Percentiles rank a stretch among this genome's conserved stretches.
Conservation (phyloP, 2,329 filamentous ascomycete species). For the Cercospora citrullina region DNA sequence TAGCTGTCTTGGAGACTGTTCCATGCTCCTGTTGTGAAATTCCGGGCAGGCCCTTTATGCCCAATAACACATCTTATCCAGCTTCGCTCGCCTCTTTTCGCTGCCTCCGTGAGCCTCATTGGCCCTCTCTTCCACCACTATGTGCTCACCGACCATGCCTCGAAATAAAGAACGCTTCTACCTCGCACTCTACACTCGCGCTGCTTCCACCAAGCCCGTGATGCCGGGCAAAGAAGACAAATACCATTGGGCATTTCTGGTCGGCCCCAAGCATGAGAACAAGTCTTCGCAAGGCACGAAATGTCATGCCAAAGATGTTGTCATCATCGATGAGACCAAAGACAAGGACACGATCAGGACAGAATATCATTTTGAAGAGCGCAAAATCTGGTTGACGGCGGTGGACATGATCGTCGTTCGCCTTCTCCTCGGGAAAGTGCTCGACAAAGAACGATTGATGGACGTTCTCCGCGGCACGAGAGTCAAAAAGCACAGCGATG, state of each 20-base stretch:
- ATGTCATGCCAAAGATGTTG: slow-evolving; percentile 11
- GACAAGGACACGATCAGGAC: not conserved
- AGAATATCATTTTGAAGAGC: slow-evolving; percentile 7
- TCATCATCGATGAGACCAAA: slow-evolving; percentile 9
- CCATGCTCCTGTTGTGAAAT: not conserved
- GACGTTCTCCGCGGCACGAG: slow-evolving; percentile 8
- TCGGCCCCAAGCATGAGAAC: slow-evolving; percentile 11
- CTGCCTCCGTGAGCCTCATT: not conserved
- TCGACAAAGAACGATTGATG: slow-evolving; percentile 7
- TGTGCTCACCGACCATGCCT: slow-evolving; percentile 10
- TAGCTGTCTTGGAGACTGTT: not conserved
- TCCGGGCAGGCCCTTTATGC: not conserved
- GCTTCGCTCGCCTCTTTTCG: not conserved
- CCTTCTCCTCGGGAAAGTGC: slow-evolving; percentile 8
- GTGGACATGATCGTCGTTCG: slow-evolving; percentile 10
- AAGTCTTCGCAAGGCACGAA: slow-evolving; percentile 10
- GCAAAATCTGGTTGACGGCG: slow-evolving; percentile 6
- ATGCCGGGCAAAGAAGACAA: slow-evolving; percentile 14
- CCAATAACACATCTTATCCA: not conserved
- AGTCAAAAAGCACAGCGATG: slow-evolving; percentile 12
- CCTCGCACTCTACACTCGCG: slow-evolving; percentile 5
- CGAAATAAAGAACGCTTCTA: slow-evolving; percentile 14
- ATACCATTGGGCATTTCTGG: slow-evolving; percentile 11
- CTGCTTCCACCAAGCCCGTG: not conserved
- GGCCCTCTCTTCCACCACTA: not conserved